Percentiles rank a stretch among this genome's conserved stretches.
Conservation (phyloP, 2,329 filamentous ascomycete species). For the Ceratocystiopsis sp. region DNA sequence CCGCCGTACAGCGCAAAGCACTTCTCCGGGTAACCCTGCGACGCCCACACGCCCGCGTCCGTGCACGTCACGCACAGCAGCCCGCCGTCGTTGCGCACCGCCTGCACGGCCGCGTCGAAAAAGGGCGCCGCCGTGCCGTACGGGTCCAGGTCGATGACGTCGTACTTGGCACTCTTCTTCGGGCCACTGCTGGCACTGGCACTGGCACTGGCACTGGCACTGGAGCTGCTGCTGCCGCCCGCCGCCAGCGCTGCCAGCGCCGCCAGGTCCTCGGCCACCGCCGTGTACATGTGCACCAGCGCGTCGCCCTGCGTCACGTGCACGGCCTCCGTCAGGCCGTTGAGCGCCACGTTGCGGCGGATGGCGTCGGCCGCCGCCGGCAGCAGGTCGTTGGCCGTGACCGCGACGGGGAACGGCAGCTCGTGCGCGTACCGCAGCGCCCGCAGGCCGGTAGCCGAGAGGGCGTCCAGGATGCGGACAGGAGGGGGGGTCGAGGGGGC, state of each 20-base stretch:
- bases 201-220: too few species aligned
- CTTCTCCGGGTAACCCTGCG: conserved; percentile 87
- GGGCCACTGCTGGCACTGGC: not conserved
- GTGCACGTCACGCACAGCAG: conserved; percentile 92
- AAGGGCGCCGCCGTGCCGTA: conserved; percentile 91
- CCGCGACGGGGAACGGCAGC: conserved; percentile 62
- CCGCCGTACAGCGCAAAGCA: conserved; percentile 88
- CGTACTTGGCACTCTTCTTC: conserved; percentile 40
- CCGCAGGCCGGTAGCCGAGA: conserved; percentile 84
- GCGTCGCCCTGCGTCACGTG: conserved; percentile 66
- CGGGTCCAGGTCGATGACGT: conserved; percentile 91
- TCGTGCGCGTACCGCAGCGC: conserved; percentile 86
- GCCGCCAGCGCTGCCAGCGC: conserved; percentile 9
- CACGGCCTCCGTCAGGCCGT: conserved; percentile 55
- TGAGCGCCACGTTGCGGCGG: conserved; percentile 69
- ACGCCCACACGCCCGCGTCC: conserved; percentile 88
- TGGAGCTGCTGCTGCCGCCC: not conserved
- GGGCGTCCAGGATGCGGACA: conserved; percentile 82
- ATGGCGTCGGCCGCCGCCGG: conserved; percentile 63
- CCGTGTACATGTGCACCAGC: conserved; percentile 75
- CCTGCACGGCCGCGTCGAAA: conserved; percentile 77
- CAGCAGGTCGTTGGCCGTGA: conserved; percentile 84
- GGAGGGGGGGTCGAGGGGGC: conserved; percentile 13
- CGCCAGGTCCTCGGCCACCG: conserved; percentile 37
- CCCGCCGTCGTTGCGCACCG: conserved; percentile 68